Percentiles rank a stretch among this genome's conserved stretches.
Conservation (phyloP, 176 grass and related monocot genomes). For the Stipa capillata region DNA sequence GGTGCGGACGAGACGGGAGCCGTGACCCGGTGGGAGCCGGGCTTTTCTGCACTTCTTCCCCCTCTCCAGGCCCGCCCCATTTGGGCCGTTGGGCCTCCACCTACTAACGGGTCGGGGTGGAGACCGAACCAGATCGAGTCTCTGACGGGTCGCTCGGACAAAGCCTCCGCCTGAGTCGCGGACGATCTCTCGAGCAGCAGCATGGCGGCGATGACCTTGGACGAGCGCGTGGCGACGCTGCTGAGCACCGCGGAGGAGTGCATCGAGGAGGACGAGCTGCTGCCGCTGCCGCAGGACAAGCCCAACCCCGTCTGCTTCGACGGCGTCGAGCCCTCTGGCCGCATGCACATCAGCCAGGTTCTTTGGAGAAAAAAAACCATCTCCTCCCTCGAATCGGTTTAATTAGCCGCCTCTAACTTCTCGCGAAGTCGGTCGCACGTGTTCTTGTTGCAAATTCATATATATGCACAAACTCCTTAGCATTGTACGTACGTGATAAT, state of each 20-base stretch:
- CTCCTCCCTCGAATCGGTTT: too few relatives aligned
- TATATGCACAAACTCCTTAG: not conserved
- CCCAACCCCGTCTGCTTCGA: not conserved
- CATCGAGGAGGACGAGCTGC: not conserved
- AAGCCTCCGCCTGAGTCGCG: too few relatives aligned
- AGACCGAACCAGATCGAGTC: too few relatives aligned
- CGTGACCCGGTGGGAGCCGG: not conserved
- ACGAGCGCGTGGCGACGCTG: not conserved
- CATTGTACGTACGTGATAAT: not conserved
- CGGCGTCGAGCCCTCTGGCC: not conserved
- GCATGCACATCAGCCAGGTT: not conserved
- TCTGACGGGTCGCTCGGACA: too few relatives aligned
- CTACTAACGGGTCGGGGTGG: too few relatives aligned
- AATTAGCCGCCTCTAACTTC: too few relatives aligned
- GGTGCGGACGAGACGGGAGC: not conserved
- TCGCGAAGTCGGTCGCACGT: too few relatives aligned
- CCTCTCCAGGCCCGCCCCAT: not conserved
- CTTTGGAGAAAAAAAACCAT: too few relatives aligned
- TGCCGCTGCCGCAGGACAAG: not conserved
- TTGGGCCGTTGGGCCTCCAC: not conserved
- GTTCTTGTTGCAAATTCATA: too few relatives aligned
- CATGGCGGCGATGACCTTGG: not conserved
- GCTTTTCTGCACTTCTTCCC: not conserved
- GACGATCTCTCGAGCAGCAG: too few relatives aligned
- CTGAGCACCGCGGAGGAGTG: not conserved